A percentile compares a stretch with the other conserved stretches of the same genome.
Evolutionary conservation across 2,329 filamentous ascomycete genomes (phyloP).

Genomic region (Sporothrix humicola): DNA sequence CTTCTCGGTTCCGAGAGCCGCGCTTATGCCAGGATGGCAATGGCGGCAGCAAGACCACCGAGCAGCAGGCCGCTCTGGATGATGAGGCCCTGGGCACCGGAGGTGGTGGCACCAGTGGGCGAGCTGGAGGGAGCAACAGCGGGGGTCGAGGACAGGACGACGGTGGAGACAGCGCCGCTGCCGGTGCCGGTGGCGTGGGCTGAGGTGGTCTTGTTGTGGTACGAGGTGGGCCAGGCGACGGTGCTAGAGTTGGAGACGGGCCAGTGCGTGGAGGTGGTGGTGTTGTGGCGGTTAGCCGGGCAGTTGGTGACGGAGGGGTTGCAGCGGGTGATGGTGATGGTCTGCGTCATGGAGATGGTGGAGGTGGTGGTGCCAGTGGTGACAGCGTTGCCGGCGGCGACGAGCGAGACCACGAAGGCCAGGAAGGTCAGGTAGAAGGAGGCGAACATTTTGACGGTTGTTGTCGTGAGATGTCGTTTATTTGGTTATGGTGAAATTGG

Average conservation of each 20-base stretch:
- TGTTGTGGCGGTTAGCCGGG: constrained; percentile 46
- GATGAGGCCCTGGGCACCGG: constrained; percentile 47
- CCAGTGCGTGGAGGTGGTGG: constrained; percentile 39
- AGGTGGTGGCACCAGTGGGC: constrained; percentile 28
- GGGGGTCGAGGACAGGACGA: constrained; percentile 37
- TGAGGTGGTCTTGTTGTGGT: constrained; percentile 40
- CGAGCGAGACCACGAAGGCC: constrained; percentile 49
- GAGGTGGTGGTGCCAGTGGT: constrained; percentile 50
- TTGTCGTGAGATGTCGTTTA: constrained; percentile 5
- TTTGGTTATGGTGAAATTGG: neutral
- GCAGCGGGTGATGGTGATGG: constrained; percentile 56
- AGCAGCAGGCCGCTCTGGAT: constrained; percentile 51
- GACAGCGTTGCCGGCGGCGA: constrained; percentile 41
- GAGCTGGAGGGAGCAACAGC: constrained; percentile 32
- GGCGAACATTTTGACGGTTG: constrained; percentile 35
- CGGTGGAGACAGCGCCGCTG: constrained; percentile 40
- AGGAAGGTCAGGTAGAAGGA: constrained; percentile 35
- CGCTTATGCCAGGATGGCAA: constrained; percentile 48
- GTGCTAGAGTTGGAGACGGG: constrained; percentile 38
- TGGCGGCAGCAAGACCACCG: constrained; percentile 48
- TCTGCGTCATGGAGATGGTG: constrained; percentile 53
- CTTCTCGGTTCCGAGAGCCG: neutral
- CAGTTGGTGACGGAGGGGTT: constrained; percentile 53
- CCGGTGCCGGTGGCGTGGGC: constrained; percentile 37
- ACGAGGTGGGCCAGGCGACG: constrained; percentile 37